Conservation (phyloP, 2,329 filamentous ascomycete genomes). For the Claviceps citrina region DNA sequence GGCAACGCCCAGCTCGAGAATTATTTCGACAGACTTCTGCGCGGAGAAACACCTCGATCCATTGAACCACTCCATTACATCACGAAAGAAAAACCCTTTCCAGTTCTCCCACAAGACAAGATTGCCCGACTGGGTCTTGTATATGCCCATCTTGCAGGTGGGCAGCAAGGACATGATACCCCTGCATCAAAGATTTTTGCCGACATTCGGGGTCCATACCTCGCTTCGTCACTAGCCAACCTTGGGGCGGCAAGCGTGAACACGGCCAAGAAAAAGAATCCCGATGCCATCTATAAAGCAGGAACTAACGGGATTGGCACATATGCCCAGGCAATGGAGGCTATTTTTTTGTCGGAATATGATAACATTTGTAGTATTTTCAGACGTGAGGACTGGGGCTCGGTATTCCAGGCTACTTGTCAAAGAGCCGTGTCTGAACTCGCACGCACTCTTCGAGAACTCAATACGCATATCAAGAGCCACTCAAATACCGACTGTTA, state of each 20-base stretch:
- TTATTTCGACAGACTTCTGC: conserved; percentile 63
- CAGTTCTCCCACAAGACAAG: conserved; percentile 61
- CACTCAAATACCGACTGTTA: conserved; percentile 87
- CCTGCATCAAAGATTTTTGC: conserved; percentile 71
- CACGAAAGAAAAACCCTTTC: conserved; percentile 78
- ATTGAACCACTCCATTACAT: conserved; percentile 86
- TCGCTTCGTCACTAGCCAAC: conserved; percentile 70
- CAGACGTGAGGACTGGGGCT: conserved; percentile 66
- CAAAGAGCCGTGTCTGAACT: conserved; percentile 67
- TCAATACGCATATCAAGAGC: conserved; percentile 76
- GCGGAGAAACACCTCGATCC: conserved; percentile 58
- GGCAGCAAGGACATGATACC: conserved; percentile 43
- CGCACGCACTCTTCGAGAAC: conserved; percentile 67
- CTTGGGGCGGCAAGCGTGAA: conserved; percentile 75
- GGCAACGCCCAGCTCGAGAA: conserved; percentile 74
- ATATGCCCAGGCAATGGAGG: conserved; percentile 77
- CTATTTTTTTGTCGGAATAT: conserved; percentile 75
- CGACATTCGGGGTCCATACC: conserved; percentile 71
- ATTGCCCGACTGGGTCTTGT: conserved; percentile 64
- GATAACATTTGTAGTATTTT: conserved; percentile 84
- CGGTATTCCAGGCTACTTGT: conserved; percentile 65
- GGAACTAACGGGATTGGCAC: conserved; percentile 85
- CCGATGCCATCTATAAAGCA: conserved; percentile 70
- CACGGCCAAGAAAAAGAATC: conserved; percentile 64
- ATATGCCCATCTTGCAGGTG: conserved; percentile 57